Evolutionary conservation across 2,329 filamentous ascomycete genomes (phyloP), one percentile per base, ranked within the genome.

Genomic region (Fusarium multiceps): DNA sequence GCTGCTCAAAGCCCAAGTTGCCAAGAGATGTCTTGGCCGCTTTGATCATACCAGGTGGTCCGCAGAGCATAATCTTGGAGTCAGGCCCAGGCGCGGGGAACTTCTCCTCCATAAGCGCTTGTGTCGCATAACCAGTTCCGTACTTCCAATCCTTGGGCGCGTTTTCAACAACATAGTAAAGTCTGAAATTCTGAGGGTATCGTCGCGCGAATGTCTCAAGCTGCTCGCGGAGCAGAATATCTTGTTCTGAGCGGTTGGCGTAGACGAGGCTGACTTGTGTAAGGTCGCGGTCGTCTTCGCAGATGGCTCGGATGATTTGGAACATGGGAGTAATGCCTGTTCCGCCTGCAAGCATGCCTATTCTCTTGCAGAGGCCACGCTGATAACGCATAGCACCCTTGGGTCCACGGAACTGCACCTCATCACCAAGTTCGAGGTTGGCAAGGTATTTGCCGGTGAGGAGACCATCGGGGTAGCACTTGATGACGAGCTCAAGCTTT

Each of bases 301-400:
- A 89, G 59, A 90, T 88, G 45, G 87, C 87, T 6, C 88, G 85
- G 72, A 90, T 89, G 9, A 91, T 77, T 73, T 90, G 88, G 56
- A 74, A 80, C 76, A 80, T 78, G 13, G 78, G 78, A 1, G 45
- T 80, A 37, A 79, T 78, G 13, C 78, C 78, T 0, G 78, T 79
- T 9, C 78, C 78, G 1, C 86, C 86, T 2, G 85, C 86, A 2
- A 89, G 74, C 86, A 89, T 88, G 59, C 86, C 86, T 42, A 89
- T 82, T 43, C 79, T 76, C 67, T 79, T 81, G 50, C 78, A 79
- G 1, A 83, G 76, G 1, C 79, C 80, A 21, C 78, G 80, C 18
- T 74, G 74, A 73, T 88, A 88, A 12, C 80, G 80, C 85, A 88
- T 87, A 2, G 85, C 82, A 12, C 87, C 87, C 74, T 87, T 88